A percentile compares a stretch with the other conserved stretches of the same genome.
phyloP scores from a whole-genome alignment of 441 rosid species.

The Bocquillonia castaneifolia region DNA sequence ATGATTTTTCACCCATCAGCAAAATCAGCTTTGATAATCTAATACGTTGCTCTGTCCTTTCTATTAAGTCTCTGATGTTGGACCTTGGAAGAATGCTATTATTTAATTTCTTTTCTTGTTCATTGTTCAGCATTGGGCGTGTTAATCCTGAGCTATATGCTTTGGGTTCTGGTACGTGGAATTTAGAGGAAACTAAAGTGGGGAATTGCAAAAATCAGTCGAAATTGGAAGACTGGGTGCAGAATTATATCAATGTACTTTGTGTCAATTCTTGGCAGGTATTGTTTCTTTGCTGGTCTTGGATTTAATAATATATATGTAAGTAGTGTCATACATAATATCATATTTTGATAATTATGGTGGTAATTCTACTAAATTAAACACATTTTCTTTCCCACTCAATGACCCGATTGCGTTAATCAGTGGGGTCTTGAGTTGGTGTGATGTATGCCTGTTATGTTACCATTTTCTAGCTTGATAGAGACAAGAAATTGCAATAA shows the following conservation, averaged over 20 bases:
- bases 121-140: constrained; percentile 70
- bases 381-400: background rate
- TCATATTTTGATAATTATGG: background rate
- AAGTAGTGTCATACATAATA: background rate
- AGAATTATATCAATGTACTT: constrained; percentile 61
- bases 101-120: background rate
- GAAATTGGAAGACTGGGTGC: constrained; percentile 50
- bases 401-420: background rate
- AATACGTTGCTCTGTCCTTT: background rate
- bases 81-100: constrained; percentile 4
- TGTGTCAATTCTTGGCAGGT: constrained; percentile 98
- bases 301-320: background rate
- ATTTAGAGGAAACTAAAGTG: constrained; percentile 29
- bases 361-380: background rate
- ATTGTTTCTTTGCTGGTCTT: constrained; percentile 5
- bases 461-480: background rate
- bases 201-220: constrained; percentile 31
- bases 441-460: background rate
- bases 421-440: background rate
- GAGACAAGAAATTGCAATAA: background rate
- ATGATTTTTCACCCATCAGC: background rate
- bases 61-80: constrained; percentile 5
- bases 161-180: constrained; percentile 65
- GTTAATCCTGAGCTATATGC: constrained; percentile 93
- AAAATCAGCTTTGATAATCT: background rate